phyloP scores from a whole-genome alignment of 805 yeast species.

The Wickerhamiella lipophila region DNA sequence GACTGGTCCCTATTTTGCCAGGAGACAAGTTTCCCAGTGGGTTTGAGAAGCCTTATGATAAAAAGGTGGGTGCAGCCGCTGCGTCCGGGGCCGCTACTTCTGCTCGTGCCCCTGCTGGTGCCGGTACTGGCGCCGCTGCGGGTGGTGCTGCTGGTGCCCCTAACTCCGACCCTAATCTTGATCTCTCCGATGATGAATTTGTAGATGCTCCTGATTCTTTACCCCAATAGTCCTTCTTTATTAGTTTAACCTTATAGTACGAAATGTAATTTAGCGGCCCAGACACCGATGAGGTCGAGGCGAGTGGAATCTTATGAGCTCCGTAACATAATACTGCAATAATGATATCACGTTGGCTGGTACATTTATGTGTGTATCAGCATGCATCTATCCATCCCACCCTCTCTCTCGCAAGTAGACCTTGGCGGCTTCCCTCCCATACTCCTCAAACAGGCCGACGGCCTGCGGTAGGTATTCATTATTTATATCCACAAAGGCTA shows the following conservation, averaged over 20 bases:
- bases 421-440: slow-evolving; percentile 18
- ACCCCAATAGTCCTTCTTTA: background rate
- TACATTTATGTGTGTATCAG: too few species aligned
- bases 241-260: background rate
- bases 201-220: slow-evolving; percentile 16
- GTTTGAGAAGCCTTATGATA: slow-evolving; percentile 55
- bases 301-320: too few species aligned
- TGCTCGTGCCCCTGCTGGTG: too few species aligned
- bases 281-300: too few species aligned
- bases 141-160: background rate
- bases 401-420: slow-evolving; percentile 7
- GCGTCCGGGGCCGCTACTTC: background rate
- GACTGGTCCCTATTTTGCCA: slow-evolving; percentile 67
- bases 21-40: slow-evolving; percentile 59
- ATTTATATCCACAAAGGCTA: slow-evolving; percentile 14
- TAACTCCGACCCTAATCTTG: too few species aligned
- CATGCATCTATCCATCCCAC: background rate
- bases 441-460: background rate
- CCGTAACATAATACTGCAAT: too few species aligned
- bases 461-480: slow-evolving; percentile 12
- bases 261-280: too few species aligned
- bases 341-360: too few species aligned
- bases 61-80: slow-evolving; percentile 31
- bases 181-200: slow-evolving; percentile 15
- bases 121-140: background rate